These are phyloP conservation scores for Emmonsiellopsis sp. DNA, from an alignment of 2,329 filamentous ascomycete species.

Conservation along the genomic window DNA sequence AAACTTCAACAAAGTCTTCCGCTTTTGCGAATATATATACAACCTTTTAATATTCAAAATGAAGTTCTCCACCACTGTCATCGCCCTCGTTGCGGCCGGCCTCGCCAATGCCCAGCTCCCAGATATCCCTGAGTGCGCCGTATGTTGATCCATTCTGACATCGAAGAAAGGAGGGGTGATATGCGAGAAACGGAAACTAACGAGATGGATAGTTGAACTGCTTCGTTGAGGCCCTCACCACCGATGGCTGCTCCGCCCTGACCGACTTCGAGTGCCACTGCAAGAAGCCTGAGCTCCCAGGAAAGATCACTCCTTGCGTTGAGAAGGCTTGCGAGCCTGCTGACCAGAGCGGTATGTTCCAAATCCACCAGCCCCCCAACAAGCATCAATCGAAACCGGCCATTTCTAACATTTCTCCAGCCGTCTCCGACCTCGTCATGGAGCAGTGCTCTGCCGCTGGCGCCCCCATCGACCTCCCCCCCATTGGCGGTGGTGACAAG, in stretches of 20 bases:
- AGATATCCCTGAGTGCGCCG: conserved; percentile 39
- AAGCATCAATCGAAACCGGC: too few relatives aligned
- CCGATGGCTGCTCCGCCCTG: conserved; percentile 37
- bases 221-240: conserved; percentile 33
- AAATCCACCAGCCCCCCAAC: neutral
- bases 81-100: conserved; percentile 35
- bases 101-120: conserved; percentile 39
- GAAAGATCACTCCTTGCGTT: conserved; percentile 39
- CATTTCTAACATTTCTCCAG: conserved; percentile 13
- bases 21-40: conserved; percentile 1
- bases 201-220: conserved; percentile 34
- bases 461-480: conserved; percentile 28
- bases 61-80: conserved; percentile 23
- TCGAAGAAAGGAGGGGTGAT: neutral
- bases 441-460: conserved; percentile 27
- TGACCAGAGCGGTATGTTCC: conserved; percentile 29
- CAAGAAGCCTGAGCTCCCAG: conserved; percentile 35
- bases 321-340: conserved; percentile 30
- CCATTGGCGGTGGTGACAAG: conserved; percentile 14
- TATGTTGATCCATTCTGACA: conserved; percentile 19
- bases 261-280: conserved; percentile 45
- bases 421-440: conserved; percentile 28
- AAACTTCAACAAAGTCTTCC: conserved; percentile 3
- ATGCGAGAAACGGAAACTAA: neutral
- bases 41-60: conserved; percentile 18